Base-by-base conservation (phyloP, 2,329 filamentous ascomycete genomes). In the Aspergillus sp. region DNA sequence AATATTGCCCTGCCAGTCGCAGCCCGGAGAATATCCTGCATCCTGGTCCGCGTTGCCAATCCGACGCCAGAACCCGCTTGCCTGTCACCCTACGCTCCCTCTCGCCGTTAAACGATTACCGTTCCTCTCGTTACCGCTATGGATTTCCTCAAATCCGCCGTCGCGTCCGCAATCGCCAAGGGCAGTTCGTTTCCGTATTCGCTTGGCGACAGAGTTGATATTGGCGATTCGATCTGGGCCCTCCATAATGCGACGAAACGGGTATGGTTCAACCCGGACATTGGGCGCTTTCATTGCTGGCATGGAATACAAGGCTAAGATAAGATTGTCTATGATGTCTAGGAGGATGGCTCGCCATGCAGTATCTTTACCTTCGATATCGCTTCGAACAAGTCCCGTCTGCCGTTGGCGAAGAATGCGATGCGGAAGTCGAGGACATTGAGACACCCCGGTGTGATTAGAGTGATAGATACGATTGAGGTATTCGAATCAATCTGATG, bases 301-400 rank as follows among this genome's bases (percentile, higher is more conserved):
- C 7, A 12, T 9, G 43, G 15, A 19, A 22, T 20, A n/a, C 7
- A 15, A n/a, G 30, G n/a, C 23, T 33, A 19, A 44, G 7, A 37
- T 13, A 12, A 12, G 13, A 19, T 44, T n/a, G 6, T 43, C 41
- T 9, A 5, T n/a, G 23, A 44, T 35, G 19, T 38, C 52, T 58
- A 96, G 90, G 90, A 97, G 73, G 91, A 97, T 67, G 84, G 88
- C 30, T 95, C 90, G 3, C 84, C 88, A 60, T 98, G 93, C 72
- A 96, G 90, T 73, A 90, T 98, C 57, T 95, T 98, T 73, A 88
- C 90, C 58, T 98, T 98, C 75, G 91, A 98, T 66, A 80, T 94
- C 48, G 78, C 79, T 50, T 76, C 86, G 49, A 91, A 95, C 67
- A 88, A 84, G 66, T 84, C 87, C 39, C 83, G 85, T 47, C 73